Conservation (phyloP, 2,329 filamentous ascomycete genomes). For the Aquanectria penicillioides region DNA sequence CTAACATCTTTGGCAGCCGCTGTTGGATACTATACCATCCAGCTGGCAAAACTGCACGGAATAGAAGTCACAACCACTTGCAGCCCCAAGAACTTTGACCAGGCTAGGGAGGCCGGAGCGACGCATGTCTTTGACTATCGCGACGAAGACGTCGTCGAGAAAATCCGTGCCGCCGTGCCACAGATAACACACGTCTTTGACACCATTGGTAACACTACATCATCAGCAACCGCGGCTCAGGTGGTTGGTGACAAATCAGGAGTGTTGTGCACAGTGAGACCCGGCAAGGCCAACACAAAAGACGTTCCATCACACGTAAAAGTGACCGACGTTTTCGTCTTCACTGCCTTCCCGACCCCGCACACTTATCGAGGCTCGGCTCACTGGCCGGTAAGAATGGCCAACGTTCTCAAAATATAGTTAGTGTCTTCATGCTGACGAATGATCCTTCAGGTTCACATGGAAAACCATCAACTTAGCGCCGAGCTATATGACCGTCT, state of each 20-base stretch:
- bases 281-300: conserved; percentile 52
- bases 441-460: conserved; percentile 14
- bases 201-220: conserved; percentile 50
- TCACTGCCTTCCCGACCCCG: conserved; percentile 54
- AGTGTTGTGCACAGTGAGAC: conserved; percentile 52
- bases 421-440: not conserved
- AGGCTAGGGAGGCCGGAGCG: conserved; percentile 45
- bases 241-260: conserved; percentile 37
- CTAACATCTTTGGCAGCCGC: conserved; percentile 26
- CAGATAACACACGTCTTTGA: conserved; percentile 51
- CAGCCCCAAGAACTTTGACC: conserved; percentile 44
- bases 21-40: conserved; percentile 39
- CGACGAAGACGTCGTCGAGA: conserved; percentile 45
- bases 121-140: conserved; percentile 53
- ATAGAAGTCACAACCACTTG: conserved; percentile 48
- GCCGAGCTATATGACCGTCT: conserved; percentile 6
- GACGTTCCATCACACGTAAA: conserved; percentile 43
- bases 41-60: conserved; percentile 44
- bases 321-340: conserved; percentile 55
- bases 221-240: conserved; percentile 45
- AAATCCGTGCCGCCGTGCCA: conserved; percentile 45
- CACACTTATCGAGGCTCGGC: conserved; percentile 46
- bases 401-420: too few species aligned
- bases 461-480: conserved; percentile 25
- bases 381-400: conserved; percentile 52